Evolutionary conservation across 2,329 filamentous ascomycete genomes (phyloP), one percentile per base, ranked within the genome.

Genomic region (Hymenoscyphus repandus): DNA sequence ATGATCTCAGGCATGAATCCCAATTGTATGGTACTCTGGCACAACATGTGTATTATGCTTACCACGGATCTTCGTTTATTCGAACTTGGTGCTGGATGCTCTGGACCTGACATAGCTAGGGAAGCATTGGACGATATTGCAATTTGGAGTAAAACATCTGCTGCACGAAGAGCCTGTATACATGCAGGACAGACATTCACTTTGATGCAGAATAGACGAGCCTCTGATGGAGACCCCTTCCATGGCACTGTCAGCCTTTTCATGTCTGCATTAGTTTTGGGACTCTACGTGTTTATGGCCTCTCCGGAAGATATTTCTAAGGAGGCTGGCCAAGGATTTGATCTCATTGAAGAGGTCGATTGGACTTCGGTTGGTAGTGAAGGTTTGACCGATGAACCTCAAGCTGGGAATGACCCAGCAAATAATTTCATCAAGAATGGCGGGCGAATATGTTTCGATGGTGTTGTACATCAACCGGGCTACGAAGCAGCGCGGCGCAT

Each of bases 131-230:
- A 76, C 51, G 73, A 76, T 47, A 76, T 79, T 20, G 68, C 72
- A 0, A 62, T 69, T 9, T 79, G 76, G 76, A 70, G 73, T 0
- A 70, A 74, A 53, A 78, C 75, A 1, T 68, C 73, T 3, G 71
- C 74, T 7, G 74, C 76, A 15, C 64, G 76, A 43, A 64, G 76
- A 34, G 72, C 75, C 0, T 74, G 74, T 34, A 62, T 79, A 0
- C 76, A 79, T 53, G 75, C 76, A 4, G 74, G 74, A 0, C 75
- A 78, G 41, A 75, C 74, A 6, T 78, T 73, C 62, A 76, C 73
- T 52, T 60, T 73, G 7, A 72, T 78, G 58, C 70, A 69, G 15
- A 74, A 77, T 51, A 71, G 76, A 41, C 74, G 76, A 56, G 73
- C 75, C 1, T 75, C 73, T 0, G 75, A 78, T 47, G 72, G 75